Evolutionary conservation across 2,329 filamentous ascomycete genomes (phyloP).

Genomic region (Thielaviopsis populi): DNA sequence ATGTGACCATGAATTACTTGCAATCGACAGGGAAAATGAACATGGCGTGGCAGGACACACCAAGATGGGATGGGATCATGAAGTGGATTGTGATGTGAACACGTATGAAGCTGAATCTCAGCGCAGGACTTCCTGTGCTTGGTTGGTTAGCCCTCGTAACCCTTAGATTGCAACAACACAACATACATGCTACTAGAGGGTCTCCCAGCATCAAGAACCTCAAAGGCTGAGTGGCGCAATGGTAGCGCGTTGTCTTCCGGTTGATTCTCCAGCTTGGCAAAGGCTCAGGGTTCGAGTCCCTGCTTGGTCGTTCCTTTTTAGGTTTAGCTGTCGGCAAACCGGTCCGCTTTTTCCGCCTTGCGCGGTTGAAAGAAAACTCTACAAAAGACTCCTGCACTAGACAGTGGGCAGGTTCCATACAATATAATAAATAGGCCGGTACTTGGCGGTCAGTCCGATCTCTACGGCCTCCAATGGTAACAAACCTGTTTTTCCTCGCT

Average conservation of each 20-base stretch:
- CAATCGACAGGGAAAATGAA: too few relatives aligned
- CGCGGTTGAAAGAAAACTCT: background rate
- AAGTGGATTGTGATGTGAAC: too few relatives aligned
- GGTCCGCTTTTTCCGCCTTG: background rate
- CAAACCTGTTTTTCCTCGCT: background rate
- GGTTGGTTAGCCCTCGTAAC: background rate
- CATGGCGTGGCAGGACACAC: too few relatives aligned
- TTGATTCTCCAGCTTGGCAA: conserved; percentile 16
- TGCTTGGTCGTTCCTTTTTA: conserved; percentile 12
- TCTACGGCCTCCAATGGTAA: background rate
- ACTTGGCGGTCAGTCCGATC: background rate
- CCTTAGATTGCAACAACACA: background rate
- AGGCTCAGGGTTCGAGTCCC: conserved; percentile 17
- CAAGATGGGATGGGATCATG: too few relatives aligned
- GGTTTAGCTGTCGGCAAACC: too few relatives aligned
- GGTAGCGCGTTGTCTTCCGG: conserved; percentile 17
- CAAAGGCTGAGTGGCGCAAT: conserved; percentile 16
- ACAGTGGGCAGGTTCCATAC: background rate
- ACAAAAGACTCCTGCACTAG: background rate
- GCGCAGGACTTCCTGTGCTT: too few relatives aligned
- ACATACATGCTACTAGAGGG: background rate
- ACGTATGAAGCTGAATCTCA: too few relatives aligned
- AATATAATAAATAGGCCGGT: background rate
- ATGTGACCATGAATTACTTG: background rate
- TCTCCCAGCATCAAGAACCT: background rate